phyloP scores from a whole-genome alignment of 176 grass and related monocot species.

The Eleusine coracana region DNA sequence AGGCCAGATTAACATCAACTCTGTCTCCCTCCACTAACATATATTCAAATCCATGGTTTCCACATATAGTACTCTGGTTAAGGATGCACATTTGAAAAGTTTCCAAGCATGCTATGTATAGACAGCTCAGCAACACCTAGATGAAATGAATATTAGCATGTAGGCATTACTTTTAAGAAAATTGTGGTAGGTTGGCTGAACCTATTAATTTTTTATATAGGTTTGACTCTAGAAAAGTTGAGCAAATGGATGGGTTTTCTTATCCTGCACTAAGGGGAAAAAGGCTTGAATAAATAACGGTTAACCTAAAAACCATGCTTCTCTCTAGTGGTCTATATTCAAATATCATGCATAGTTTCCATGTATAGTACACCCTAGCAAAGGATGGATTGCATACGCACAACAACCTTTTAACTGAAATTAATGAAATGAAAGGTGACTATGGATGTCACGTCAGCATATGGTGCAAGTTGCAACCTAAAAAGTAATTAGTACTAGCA shows the following conservation, averaged over 20 bases:
- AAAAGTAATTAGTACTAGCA: conserved; percentile 7
- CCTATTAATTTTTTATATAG: background rate
- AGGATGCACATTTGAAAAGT: background rate
- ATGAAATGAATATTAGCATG: conserved; percentile 7
- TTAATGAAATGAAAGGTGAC: background rate
- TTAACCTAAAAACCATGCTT: background rate
- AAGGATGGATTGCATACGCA: background rate
- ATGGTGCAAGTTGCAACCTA: conserved; percentile 27
- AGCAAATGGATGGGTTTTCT: background rate
- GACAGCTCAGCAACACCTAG: background rate
- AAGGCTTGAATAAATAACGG: background rate
- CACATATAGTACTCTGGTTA: conserved; percentile 20
- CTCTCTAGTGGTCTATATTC: background rate
- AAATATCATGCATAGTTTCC: background rate
- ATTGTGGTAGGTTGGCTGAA: background rate
- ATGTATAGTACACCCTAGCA: background rate
- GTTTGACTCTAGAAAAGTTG: background rate
- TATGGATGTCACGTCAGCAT: background rate
- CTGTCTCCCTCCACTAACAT: background rate
- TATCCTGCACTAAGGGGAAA: background rate
- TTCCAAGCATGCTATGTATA: background rate
- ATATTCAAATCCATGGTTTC: background rate
- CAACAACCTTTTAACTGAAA: background rate
- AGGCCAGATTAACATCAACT: background rate
- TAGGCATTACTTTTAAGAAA: background rate